Evolutionary conservation across 2,329 filamentous ascomycete genomes (phyloP).

Genomic region (Setomelanomma holmii): DNA sequence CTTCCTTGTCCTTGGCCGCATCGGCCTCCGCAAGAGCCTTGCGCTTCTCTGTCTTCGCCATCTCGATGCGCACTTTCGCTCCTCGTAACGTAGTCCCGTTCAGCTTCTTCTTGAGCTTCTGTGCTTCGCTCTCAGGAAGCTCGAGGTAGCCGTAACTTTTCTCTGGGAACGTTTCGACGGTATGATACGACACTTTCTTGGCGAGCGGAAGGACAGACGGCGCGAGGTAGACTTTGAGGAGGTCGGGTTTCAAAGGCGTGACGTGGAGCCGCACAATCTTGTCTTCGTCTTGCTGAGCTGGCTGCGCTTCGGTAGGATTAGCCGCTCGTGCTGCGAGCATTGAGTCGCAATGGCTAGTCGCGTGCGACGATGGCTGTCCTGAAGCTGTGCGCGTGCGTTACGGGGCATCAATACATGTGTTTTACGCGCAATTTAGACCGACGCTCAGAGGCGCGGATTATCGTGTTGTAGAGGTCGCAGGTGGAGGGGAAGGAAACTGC

Average conservation of each 20-base stretch:
- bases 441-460: slow-evolving; percentile 22
- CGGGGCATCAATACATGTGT: neutral
- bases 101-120: slow-evolving; percentile 90
- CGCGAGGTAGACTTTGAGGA: slow-evolving; percentile 76
- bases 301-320: slow-evolving; percentile 22
- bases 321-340: slow-evolving; percentile 44
- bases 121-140: slow-evolving; percentile 79
- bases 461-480: slow-evolving; percentile 10
- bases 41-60: slow-evolving; percentile 72
- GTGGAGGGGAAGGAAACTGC: slow-evolving; percentile 43
- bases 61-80: slow-evolving; percentile 82
- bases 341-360: slow-evolving; percentile 27
- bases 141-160: slow-evolving; percentile 90
- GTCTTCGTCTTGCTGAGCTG: slow-evolving; percentile 20
- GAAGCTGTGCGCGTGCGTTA: slow-evolving; percentile 5
- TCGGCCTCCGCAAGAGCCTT: slow-evolving; percentile 48
- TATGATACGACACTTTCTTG: slow-evolving; percentile 86
- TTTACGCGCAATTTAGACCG: slow-evolving; percentile 11
- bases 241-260: slow-evolving; percentile 78
- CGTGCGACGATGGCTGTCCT: slow-evolving; percentile 15
- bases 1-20: slow-evolving; percentile 42
- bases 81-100: slow-evolving; percentile 87
- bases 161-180: slow-evolving; percentile 86
- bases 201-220: slow-evolving; percentile 70
- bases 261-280: slow-evolving; percentile 75